Percentiles rank a stretch among this genome's conserved stretches.
phyloP scores from a whole-genome alignment of 2,329 filamentous ascomycete genomes.

The Capronia epimyces region DNA sequence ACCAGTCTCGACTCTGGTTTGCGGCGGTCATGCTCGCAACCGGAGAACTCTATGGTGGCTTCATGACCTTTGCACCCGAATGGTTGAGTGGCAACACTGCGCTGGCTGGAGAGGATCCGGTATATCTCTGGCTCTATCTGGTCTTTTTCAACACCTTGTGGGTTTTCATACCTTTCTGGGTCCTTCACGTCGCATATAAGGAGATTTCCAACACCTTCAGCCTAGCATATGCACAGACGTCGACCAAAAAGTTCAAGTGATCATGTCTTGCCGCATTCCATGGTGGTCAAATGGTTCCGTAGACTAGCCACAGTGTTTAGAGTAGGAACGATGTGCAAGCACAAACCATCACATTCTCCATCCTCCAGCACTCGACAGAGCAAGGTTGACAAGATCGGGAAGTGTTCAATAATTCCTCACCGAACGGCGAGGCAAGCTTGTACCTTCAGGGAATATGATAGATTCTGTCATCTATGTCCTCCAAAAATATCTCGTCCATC shows the following conservation, averaged over 20 bases:
- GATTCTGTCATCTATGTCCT: too few relatives aligned
- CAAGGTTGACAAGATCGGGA: too few relatives aligned
- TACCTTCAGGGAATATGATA: too few relatives aligned
- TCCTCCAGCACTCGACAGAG: too few relatives aligned
- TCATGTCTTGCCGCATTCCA: too few relatives aligned
- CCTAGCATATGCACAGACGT: not conserved
- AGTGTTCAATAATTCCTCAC: too few relatives aligned
- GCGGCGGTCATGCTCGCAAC: conserved; percentile 56
- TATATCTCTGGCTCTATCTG: conserved; percentile 60
- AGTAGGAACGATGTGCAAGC: too few relatives aligned
- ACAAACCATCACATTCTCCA: too few relatives aligned
- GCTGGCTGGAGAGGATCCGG: conserved; percentile 54
- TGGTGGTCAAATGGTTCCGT: too few relatives aligned
- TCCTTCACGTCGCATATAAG: conserved; percentile 16
- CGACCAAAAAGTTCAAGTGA: conserved; percentile 15
- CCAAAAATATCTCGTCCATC: too few relatives aligned
- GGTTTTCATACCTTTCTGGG: conserved; percentile 56
- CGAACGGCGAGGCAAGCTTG: too few relatives aligned
- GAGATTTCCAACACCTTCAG: conserved; percentile 19
- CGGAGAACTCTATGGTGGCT: conserved; percentile 59
- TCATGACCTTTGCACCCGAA: conserved; percentile 62
- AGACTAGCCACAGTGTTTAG: too few relatives aligned
- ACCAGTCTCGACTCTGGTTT: conserved; percentile 46
- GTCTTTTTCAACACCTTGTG: conserved; percentile 61
- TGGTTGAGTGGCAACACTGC: conserved; percentile 56